Conservation (phyloP, 305 asterid genomes). For the Rubia peregrina region DNA sequence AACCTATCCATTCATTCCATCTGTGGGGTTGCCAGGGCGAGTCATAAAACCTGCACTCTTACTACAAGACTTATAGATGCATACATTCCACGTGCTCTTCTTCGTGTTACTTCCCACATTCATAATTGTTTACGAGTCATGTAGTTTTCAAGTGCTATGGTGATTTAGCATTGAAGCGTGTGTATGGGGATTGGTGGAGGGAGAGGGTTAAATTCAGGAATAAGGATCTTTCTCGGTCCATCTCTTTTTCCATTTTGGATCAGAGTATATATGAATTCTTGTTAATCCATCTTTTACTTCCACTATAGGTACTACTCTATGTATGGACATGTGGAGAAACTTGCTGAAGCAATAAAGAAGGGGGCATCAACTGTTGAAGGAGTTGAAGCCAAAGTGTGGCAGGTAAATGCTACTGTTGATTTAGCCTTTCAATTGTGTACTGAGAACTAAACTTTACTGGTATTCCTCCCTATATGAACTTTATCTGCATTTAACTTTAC, state of each 20-base stretch:
- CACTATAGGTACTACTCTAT: conserved; percentile 56
- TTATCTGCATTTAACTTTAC: neutral
- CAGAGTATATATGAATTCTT: neutral
- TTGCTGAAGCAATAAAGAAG: conserved; percentile 73
- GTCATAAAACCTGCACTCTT: neutral
- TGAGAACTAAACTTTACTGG: neutral
- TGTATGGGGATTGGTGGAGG: neutral
- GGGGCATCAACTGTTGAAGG: conserved; percentile 84
- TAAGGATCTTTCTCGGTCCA: neutral
- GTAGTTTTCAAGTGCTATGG: neutral
- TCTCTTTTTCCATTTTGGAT: neutral
- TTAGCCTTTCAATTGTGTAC: conserved; percentile 1
- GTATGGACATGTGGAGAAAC: conserved; percentile 70
- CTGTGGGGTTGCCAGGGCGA: conserved; percentile 6
- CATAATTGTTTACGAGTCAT: neutral
- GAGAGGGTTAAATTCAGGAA: neutral
- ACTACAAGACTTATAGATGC: neutral
- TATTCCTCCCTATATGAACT: neutral
- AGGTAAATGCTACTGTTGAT: conserved; percentile 35
- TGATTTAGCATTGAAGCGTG: neutral
- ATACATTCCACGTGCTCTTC: neutral
- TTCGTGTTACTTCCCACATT: neutral
- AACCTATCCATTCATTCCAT: neutral
- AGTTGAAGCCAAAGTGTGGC: conserved; percentile 81
- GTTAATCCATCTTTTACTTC: conserved; percentile 11